Base-by-base conservation (phyloP, 495 filamentous ascomycete species). In the Chlorociboria aeruginascens region DNA sequence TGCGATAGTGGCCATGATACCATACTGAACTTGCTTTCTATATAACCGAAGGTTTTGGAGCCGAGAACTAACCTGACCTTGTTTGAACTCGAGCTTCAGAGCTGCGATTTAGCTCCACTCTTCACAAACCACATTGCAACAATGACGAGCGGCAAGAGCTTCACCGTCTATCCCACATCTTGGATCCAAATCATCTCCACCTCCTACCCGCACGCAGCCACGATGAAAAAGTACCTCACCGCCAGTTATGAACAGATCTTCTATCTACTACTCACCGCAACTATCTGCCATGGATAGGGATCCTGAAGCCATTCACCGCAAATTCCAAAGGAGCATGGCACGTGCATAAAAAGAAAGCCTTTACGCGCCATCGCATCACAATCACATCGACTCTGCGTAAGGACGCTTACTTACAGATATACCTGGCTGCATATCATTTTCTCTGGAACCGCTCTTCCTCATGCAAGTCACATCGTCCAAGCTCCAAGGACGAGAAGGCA, bases 401-500 rank as follows among this genome's bases (percentile, higher is more conserved):
- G 16, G 2, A 20, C 38, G 40, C 40, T 11, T 20, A 42, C 37
- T 14, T 12, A 39, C 30, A 29, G 14, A 32, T 30, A 42, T 29
- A 8, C 29, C 12, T 32, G 13, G 29, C 32, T 31, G 11, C 17
- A 31, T 33, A 45, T 28, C 35, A 14, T 17, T n/a, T n/a, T 14
- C 40, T 48, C 31, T 32, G 33, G 30, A 42, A 51, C 48, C 48
- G 40, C 48, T 45, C 17, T 45, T 40, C 34, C 34, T 32, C 31
- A 45, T 44, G 30, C 20, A 48, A 12, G 12, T 16, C 25, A 14
- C 13, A 8, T 30, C 31, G 40, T 29, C 40, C 28, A 29, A 11
- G 29, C 40, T 8, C 17, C 20, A 25, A 25, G 20, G 2, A 25
- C 20, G 20, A 25, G 20, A 25, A 2, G 20, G 1, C 4, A 25